Evolutionary conservation across 2,329 filamentous ascomycete genomes (phyloP), one percentile per base, ranked within the genome.

Genomic region (Chalaropsis thielavioides): DNA sequence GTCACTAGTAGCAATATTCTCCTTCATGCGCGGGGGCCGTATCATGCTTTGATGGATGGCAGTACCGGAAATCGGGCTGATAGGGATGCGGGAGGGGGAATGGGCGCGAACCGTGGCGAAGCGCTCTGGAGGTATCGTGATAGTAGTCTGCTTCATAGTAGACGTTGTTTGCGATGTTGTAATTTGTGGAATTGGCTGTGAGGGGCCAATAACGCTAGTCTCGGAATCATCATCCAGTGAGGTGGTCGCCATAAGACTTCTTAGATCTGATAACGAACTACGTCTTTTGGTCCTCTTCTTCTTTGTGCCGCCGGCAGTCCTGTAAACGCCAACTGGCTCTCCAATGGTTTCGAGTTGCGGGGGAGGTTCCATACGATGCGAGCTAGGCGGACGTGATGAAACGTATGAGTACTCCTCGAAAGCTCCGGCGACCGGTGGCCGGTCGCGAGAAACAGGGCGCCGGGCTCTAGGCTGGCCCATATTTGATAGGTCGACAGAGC

Each of bases 201-300:
- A 44, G 22, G 66, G 63, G n/a, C 46, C 59, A 44, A 67, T 24
- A 15, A 60, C 24, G 24, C 66, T 67, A 64, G 62, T 43, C 49
- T 67, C 66, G 8, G 66, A 67, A 0, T 75, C 72, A 27, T 75
- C 73, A 13, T 71, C 71, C 0, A 86, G 74, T 11, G 78, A 81
- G 8, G 85, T 79, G 64, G 83, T 80, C 49, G 80, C 81, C 75
- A 92, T 85, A 19, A 89, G 77, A 65, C 78, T 81, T 69, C 85
- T 88, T 60, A 97, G 79, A 73, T 97, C 92, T 3, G 92, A 96
- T 51, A 97, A 77, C 31, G 92, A 96, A 75, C 92, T 96, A 72
- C 92, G 86, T 64, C 92, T 83, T 77, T 95, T 96, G 69, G 51
- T 64, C 76, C 86, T 92, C 72, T 82, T 85, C 56, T 78, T 75